Percentiles rank a stretch among this genome's conserved stretches.
Conservation (phyloP, 23 red algal genomes). For the Gracilaria gracilis region DNA sequence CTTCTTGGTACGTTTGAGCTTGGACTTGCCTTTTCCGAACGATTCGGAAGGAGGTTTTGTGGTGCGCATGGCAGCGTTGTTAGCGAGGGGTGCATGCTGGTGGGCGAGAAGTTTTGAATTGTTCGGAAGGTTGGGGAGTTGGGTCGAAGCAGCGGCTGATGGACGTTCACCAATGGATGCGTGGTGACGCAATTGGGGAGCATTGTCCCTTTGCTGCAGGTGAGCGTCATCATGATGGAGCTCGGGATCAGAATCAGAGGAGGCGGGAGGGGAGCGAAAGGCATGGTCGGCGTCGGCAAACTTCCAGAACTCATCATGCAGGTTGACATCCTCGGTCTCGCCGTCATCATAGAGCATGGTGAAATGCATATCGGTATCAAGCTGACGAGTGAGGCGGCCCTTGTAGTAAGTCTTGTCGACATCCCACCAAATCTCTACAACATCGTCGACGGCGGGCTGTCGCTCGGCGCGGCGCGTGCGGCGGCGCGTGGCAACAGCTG, state of each 20-base stretch:
- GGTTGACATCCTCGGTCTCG: slow-evolving; percentile 56
- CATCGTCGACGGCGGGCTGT: slow-evolving; percentile 36
- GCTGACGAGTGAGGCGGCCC: slow-evolving; percentile 21
- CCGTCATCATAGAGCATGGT: slow-evolving; percentile 59
- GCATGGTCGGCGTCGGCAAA: slow-evolving; percentile 10
- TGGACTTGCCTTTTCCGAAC: background rate
- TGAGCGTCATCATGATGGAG: background rate
- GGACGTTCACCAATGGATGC: background rate
- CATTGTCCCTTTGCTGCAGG: background rate
- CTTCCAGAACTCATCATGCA: slow-evolving; percentile 57
- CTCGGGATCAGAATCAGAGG: background rate
- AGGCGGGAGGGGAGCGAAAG: background rate
- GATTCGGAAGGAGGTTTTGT: slow-evolving; percentile 1
- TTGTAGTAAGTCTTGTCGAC: slow-evolving; percentile 64
- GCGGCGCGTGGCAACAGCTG: background rate
- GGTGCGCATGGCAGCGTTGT: background rate
- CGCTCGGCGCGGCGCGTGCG: background rate
- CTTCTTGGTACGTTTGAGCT: background rate
- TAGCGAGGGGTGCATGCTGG: background rate
- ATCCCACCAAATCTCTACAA: slow-evolving; percentile 64
- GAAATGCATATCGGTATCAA: slow-evolving; percentile 13
- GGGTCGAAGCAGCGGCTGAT: background rate
- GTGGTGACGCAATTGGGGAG: background rate
- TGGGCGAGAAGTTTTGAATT: background rate
- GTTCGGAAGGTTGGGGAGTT: background rate